Conservation (phyloP, 2,329 filamentous ascomycete species). For the Aspergillus hortae region DNA sequence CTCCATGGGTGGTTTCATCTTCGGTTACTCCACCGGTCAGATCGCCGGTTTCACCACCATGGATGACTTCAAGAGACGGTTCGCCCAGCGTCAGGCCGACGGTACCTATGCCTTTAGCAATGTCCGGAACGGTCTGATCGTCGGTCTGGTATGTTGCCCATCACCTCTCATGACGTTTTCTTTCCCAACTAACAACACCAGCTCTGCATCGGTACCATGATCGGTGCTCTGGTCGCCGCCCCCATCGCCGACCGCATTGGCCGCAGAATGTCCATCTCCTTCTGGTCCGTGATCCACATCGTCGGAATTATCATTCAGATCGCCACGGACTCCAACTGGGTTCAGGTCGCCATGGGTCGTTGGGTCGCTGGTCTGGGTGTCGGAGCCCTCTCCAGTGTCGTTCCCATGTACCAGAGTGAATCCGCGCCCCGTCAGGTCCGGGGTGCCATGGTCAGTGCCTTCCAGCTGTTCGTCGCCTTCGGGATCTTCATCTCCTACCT, state of each 20-base stretch:
- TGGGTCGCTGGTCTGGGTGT: slow-evolving; percentile 47
- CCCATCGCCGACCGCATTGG: slow-evolving; percentile 45
- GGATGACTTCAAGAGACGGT: slow-evolving; percentile 43
- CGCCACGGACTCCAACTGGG: slow-evolving; percentile 39
- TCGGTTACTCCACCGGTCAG: slow-evolving; percentile 46
- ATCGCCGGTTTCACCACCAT: slow-evolving; percentile 46
- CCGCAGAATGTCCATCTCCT: slow-evolving; percentile 43
- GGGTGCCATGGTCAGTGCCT: slow-evolving; percentile 47
- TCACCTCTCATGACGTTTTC: not conserved
- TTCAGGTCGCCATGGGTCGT: slow-evolving; percentile 45
- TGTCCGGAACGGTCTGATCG: slow-evolving; percentile 43
- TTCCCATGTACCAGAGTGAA: slow-evolving; percentile 49
- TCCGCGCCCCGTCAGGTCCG: slow-evolving; percentile 46
- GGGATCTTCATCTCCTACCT: slow-evolving; percentile 49
- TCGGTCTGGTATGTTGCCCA: slow-evolving; percentile 35
- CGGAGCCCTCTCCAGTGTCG: slow-evolving; percentile 44
- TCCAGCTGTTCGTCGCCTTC: slow-evolving; percentile 50
- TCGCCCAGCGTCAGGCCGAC: slow-evolving; percentile 31
- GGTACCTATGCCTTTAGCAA: slow-evolving; percentile 41
- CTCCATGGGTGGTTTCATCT: slow-evolving; percentile 48
- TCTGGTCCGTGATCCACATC: slow-evolving; percentile 44
- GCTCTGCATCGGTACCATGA: slow-evolving; percentile 45
- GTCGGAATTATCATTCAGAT: slow-evolving; percentile 48
- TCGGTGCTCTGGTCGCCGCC: slow-evolving; percentile 41
- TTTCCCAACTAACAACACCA: slow-evolving; percentile 17